A percentile compares a stretch with the other conserved stretches of the same genome.
Conservation (phyloP, 78 protist genomes). For the Pigoraptor vietnamica region DNA sequence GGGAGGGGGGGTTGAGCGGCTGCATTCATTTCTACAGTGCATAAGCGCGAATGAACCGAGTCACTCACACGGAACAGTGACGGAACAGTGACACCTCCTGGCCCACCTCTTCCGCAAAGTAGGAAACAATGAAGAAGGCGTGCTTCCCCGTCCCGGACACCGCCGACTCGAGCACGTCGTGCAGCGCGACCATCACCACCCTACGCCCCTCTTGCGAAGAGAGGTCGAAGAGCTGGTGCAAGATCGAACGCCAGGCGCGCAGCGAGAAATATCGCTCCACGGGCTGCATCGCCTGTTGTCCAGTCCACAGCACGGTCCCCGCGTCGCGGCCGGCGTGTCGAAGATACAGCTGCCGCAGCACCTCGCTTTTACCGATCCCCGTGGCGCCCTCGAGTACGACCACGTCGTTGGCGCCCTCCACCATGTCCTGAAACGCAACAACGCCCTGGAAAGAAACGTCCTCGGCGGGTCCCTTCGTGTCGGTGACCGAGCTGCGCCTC, state of each 20-base stretch:
- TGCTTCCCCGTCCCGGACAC: neutral
- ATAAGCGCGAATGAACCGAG: too few relatives aligned
- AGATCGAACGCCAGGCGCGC: neutral
- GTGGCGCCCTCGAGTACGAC: neutral
- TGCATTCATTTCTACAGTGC: too few relatives aligned
- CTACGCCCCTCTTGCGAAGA: neutral
- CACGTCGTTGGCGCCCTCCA: neutral
- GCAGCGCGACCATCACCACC: neutral
- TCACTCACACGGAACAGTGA: too few relatives aligned
- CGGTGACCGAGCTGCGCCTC: neutral
- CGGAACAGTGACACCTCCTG: too few relatives aligned
- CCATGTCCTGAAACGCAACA: neutral
- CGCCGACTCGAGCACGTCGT: neutral
- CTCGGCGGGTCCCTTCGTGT: too few relatives aligned
- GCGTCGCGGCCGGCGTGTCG: neutral
- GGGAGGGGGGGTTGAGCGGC: too few relatives aligned
- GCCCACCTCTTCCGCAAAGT: neutral
- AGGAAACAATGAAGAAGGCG: neutral
- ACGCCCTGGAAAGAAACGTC: neutral
- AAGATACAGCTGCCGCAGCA: neutral
- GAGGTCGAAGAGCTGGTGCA: neutral
- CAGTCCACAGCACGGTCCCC: neutral
- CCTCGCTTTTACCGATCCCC: neutral
- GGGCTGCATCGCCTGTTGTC: neutral
- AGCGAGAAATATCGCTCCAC: neutral